Evolutionary conservation across 805 yeast genomes (phyloP), one percentile per base, ranked within the genome.

Genomic region (Candida coquimbonensis): DNA sequence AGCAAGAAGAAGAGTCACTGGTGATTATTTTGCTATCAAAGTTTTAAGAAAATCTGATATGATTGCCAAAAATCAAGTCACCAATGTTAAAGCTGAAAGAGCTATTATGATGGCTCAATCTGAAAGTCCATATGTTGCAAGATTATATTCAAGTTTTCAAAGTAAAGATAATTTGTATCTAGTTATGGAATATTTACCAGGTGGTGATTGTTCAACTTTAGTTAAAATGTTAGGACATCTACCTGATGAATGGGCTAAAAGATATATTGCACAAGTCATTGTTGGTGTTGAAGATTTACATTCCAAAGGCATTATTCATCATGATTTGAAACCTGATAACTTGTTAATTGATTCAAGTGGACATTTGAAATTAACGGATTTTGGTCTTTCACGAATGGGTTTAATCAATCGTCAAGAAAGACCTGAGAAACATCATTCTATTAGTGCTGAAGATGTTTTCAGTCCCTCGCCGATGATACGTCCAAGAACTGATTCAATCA

Each of bases 41-140:
- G 93, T 88, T 13, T 68, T 93, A 50, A 87, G 82, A 55, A 93
- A 93, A 64, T 77, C 95, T 4, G 98, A 93, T 64, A 93, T 93
- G 98, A 82, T 93, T 49, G 91, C 96, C 2, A 93, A 91, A 66
- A 95, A 95, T 70, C 99, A 93, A 68, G 91, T 91, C 6, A 81
- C 90, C 19, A 93, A 93, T 61, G 96, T 95, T 31, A 86, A 85
- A 56, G 86, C 96, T 1, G 99, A 95, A 62, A 70, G 99, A 39
- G 96, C 97, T 0, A 91, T 91, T n/a, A 83, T 93, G 89, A 93
- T 93, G 95, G 82, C 95, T 2, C 98, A 93, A 60, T 78, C 95
- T 3, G 91, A 89, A 51, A 84, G 91, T 35, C 95, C 96, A 0
- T 88, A 84, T 60, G 97, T 93, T 49, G 98, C 96, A 1, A 89